These are phyloP conservation scores for Chaetomium sp. DNA, from an alignment of 2,329 filamentous ascomycete species.

Conservation along the genomic window DNA sequence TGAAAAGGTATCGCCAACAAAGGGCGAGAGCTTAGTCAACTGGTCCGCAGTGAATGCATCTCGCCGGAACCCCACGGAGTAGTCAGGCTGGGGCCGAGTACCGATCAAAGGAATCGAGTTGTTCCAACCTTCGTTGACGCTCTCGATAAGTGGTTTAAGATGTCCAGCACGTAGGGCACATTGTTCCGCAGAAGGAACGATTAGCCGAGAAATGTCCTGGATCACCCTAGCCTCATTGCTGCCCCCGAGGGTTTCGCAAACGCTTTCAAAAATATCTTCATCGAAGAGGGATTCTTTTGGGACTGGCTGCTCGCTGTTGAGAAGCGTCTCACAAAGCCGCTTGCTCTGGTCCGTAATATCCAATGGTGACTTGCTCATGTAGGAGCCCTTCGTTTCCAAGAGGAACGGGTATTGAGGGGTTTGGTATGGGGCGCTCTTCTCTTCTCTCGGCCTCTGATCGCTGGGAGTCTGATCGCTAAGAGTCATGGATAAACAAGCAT, in stretches of 20 bases:
- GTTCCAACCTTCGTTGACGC: not conserved
- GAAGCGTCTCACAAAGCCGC: not conserved
- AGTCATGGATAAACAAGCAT: not conserved
- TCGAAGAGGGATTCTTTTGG: not conserved
- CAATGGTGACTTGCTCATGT: not conserved
- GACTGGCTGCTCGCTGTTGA: not conserved
- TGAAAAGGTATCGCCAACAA: slow-evolving; percentile 28
- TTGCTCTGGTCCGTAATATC: not conserved
- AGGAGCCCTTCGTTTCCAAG: not conserved
- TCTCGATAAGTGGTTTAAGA: not conserved
- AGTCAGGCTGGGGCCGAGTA: slow-evolving; percentile 4
- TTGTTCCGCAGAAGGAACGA: not conserved
- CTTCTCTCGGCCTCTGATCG: not conserved
- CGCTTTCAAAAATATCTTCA: not conserved
- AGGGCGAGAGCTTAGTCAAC: slow-evolving; percentile 34
- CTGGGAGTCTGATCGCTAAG: not conserved
- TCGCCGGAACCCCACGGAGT: slow-evolving; percentile 33
- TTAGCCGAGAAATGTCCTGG: not conserved
- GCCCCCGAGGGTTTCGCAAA: not conserved
- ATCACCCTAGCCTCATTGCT: not conserved
- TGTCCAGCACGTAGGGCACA: not conserved
- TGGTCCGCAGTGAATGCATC: slow-evolving; percentile 38
- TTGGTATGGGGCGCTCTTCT: not conserved
- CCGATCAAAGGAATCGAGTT: not conserved
- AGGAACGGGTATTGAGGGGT: not conserved